Evolutionary conservation across 352 stramenopile genomes (phyloP), one percentile per base, ranked within the genome.

Genomic region (Phytopythium mirpurense): DNA sequence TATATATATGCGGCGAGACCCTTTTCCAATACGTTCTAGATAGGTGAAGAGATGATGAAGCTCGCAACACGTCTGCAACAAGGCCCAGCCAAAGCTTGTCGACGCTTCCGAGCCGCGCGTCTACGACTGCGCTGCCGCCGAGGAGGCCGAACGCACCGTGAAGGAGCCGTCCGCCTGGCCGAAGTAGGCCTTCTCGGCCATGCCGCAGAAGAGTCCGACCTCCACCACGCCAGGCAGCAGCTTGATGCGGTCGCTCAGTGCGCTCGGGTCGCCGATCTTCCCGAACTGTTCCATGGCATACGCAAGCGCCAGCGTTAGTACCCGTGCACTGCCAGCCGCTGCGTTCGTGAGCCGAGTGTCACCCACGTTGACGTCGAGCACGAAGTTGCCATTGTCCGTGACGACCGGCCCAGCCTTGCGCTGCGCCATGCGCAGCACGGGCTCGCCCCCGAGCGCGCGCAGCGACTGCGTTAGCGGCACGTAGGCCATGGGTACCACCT

Each of bases 401-500:
- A 99, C 88, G 40, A 98, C 96, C 29, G 97, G 97, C 36, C 98
- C 94, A 60, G 86, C 87, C 70, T 96, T 99, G 78, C 62, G 76
- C 69, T 89, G 84, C 59, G 81, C 83, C 83, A 94, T 94, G 37
- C 83, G 83, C 38, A 94, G 68, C 55, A 90, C 72, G 0, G 79
- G 63, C 41, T 66, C 61, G 26, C 79, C 81, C 29, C 69, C 65
- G 12, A 91, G 68, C 8, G 78, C 63, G 40, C 75, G 50, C 51
- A 94, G 70, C 62, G 68, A 78, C 42, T 83, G 74, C 65, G 94
- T 90, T 15, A 97, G 86, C 61, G 96, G 95, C 65, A 98, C 93
- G 69, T 98, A 97, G 52, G 96, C 98, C 73, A 99, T 98, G 9
- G 96, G 96, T 14, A 96, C 82, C 54, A 99, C 97, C 78, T 99